These are phyloP conservation scores for Nothophoma quercina DNA, from an alignment of 2,329 filamentous ascomycete species.

Conservation along the genomic window DNA sequence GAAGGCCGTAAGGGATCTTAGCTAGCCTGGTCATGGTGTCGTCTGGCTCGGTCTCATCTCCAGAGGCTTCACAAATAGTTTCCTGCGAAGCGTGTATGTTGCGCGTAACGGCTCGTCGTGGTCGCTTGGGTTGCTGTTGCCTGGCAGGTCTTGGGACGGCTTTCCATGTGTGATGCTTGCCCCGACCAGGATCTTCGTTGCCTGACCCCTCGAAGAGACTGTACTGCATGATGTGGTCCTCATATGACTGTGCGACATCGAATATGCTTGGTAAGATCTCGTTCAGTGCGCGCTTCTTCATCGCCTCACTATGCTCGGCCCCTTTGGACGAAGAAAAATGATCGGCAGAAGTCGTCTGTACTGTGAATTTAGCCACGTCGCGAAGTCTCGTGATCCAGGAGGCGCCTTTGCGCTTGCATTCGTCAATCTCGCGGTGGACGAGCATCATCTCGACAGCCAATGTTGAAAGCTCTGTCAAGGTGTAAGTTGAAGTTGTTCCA, in stretches of 20 bases:
- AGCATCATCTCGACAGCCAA: slow-evolving; percentile 42
- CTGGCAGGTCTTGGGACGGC: slow-evolving; percentile 28
- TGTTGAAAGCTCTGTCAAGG: slow-evolving; percentile 31
- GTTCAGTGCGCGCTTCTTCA: slow-evolving; percentile 37
- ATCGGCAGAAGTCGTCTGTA: slow-evolving; percentile 31
- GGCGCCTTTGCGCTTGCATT: slow-evolving; percentile 30
- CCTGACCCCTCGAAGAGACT: slow-evolving; percentile 33
- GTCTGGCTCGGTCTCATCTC: slow-evolving; percentile 34
- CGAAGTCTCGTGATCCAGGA: slow-evolving; percentile 38
- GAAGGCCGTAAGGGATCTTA: background rate
- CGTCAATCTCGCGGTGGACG: slow-evolving; percentile 36
- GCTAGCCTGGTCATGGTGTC: slow-evolving; percentile 19
- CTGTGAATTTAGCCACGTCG: slow-evolving; percentile 27
- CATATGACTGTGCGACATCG: slow-evolving; percentile 36
- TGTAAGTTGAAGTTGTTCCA: slow-evolving; percentile 8
- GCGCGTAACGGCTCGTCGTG: slow-evolving; percentile 3
- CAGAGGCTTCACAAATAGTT: slow-evolving; percentile 15
- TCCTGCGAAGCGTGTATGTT: background rate
- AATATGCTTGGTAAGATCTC: slow-evolving; percentile 40
- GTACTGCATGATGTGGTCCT: slow-evolving; percentile 39
- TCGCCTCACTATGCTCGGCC: slow-evolving; percentile 29
- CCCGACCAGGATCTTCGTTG: slow-evolving; percentile 27
- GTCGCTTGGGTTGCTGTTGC: slow-evolving; percentile 19
- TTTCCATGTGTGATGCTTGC: slow-evolving; percentile 36
- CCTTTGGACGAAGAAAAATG: slow-evolving; percentile 40